phyloP scores from a whole-genome alignment of 2,329 filamentous ascomycete species.

The Diaporthe ampelina region DNA sequence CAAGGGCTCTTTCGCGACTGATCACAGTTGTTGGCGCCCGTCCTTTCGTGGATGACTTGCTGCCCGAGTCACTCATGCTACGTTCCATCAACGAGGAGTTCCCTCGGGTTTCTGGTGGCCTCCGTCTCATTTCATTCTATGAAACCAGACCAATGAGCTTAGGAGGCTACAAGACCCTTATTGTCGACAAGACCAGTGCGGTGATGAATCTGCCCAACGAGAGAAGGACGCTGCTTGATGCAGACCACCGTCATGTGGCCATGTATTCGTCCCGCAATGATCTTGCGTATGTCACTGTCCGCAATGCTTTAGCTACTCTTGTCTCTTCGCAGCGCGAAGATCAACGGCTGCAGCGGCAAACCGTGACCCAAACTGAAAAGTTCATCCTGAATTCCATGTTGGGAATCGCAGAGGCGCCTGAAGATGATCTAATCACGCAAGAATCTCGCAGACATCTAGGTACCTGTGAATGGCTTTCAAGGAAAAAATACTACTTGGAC shows the following conservation, averaged over 20 bases:
- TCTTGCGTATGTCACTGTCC: constrained; percentile 46
- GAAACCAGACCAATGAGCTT: constrained; percentile 49
- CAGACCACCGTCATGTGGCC: constrained; percentile 50
- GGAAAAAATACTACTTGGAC: constrained; percentile 21
- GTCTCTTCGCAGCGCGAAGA: constrained; percentile 26
- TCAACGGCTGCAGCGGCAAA: background rate
- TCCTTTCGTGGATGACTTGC: constrained; percentile 50
- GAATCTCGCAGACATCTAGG: constrained; percentile 34
- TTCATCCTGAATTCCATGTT: background rate
- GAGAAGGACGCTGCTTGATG: constrained; percentile 46
- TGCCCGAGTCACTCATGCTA: constrained; percentile 46
- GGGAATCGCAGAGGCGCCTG: constrained; percentile 34
- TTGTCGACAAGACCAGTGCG: constrained; percentile 51
- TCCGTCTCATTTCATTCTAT: constrained; percentile 52
- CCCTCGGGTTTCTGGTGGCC: constrained; percentile 42
- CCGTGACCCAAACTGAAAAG: background rate
- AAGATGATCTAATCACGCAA: constrained; percentile 42
- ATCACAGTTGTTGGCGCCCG: constrained; percentile 44
- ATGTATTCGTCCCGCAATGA: constrained; percentile 46
- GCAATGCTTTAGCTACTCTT: constrained; percentile 46
- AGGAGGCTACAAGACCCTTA: constrained; percentile 44
- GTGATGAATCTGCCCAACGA: constrained; percentile 50
- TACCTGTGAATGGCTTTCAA: constrained; percentile 40
- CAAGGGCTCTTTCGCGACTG: constrained; percentile 46
- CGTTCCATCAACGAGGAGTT: constrained; percentile 54